Base-by-base conservation (phyloP, 345 rosid genomes). In the Gossypium raimondii region DNA sequence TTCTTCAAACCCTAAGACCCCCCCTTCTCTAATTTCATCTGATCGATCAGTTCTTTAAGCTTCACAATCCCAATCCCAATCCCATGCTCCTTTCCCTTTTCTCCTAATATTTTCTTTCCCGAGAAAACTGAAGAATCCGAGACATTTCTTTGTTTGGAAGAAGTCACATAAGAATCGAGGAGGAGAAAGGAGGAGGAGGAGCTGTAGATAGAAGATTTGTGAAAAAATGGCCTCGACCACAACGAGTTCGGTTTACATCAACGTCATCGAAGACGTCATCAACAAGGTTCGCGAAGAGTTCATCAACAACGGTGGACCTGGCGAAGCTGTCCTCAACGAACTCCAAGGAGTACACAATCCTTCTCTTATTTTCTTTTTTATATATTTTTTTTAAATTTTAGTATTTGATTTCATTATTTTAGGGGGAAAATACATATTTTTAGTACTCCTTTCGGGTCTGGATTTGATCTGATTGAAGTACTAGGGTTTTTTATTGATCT, bases 261-360 rank as follows among this genome's bases (percentile, higher is more conserved):
- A 92, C 47, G 99, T 93, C 66, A 93, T 95, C 76, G 97, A 90
- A 47, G 98, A 95, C 25, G 98, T 95, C 75, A 83, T 93, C 77
- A 82, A 16, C 86, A 95, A 95, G 84, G 93, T 90, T 72, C 97
- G 97, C 16, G 98, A 91, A 0, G 98, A 91, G 90, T 95, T 95
- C 80, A 59, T 89, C 77, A 80, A 80, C 82, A 87, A 83, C 81
- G 93, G 93, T 44, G 98, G 94, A 8, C 91, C 97, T 0, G 99
- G 97, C 57, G 99, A 91, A 82, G 79, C 81, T 78, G 97, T 90
- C 68, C 98, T 95, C 75, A 76, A 11, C 76, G 94, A 91, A 78
- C 99, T 95, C 59, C 98, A 95, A 86, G 94, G 88, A 81, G 99
- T 95, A 85, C 86, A 78, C 50, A 4, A 45, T 71, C 62, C 72